A percentile compares a stretch with the other conserved stretches of the same genome.
These are phyloP conservation scores for Xylaria sp. DNA, from an alignment of 2,329 filamentous ascomycete genomes.

Conservation along the genomic window DNA sequence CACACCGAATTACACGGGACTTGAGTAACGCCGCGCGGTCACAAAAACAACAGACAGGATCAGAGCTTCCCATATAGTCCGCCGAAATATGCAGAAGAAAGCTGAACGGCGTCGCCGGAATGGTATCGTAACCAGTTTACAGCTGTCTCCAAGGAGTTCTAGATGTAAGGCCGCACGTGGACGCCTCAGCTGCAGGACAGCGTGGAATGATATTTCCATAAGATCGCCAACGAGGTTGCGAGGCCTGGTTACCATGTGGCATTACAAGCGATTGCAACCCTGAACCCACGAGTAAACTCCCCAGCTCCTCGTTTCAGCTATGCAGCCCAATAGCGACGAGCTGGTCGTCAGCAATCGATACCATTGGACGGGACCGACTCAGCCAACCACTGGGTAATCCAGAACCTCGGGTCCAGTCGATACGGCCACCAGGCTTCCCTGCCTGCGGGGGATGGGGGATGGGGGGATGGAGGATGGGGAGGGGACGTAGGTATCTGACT, in stretches of 20 bases:
- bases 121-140: neutral
- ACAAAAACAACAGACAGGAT: neutral
- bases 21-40: neutral
- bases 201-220: neutral
- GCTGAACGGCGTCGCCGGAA: constrained; percentile 15
- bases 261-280: constrained; percentile 31
- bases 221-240: constrained; percentile 12
- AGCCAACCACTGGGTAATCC: constrained; percentile 19
- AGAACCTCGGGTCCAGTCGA: constrained; percentile 20
- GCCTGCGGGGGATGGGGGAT: constrained; percentile 11
- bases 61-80: neutral
- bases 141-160: neutral
- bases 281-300: constrained; percentile 16
- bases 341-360: constrained; percentile 12
- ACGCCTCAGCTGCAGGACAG: constrained; percentile 13
- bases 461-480: no score
- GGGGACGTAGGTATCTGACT: neutral
- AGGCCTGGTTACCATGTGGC: constrained; percentile 29
- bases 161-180: constrained; percentile 4
- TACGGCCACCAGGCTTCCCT: constrained; percentile 5
- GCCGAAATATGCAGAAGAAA: constrained; percentile 26
- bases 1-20: neutral
- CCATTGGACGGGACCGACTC: neutral
- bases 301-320: constrained; percentile 21
- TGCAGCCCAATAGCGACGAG: constrained; percentile 3